Base-by-base conservation (phyloP, 768 basidiomycete genomes). In the Mycena vulgaris region DNA sequence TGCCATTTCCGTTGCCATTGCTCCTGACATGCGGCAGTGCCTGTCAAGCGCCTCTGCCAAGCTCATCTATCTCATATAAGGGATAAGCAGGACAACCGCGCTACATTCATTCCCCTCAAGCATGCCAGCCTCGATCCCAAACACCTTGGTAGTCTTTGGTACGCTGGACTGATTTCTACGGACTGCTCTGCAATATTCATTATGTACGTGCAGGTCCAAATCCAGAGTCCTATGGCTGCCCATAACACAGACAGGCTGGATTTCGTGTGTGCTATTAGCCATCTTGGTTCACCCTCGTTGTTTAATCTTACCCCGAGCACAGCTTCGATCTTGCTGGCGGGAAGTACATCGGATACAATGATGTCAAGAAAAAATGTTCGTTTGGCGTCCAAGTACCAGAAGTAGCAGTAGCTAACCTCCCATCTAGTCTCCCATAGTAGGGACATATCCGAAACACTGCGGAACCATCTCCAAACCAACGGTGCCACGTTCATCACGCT, bases 391-490 rank as follows among this genome's bases (percentile, higher is more conserved):
- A 7, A 62, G 45, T 33, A 37, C 14, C 60, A n/a, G 5, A n/a
- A n/a, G n/a, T 28, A 35, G 33, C 47, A 39, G 28, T 62, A 62
- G 49, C 21, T 62, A 49, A 62, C 17, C 23, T 27, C 21, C 45
- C 28, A 9, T 31, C 7, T 10, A 62, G 60, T 62, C 33, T 49
- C 9, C 35, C 35, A 62, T 39, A 62, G 60, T 25, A 51, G 48
- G 23, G 28, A 45, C 30, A 30, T 63, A 31, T 45, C 62, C 7
- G 6, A 63, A 25, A 51, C 53, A 0, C 28, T 63, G n/a, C n/a
- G 53, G 40, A 28, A 14, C 27, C 51, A 31, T 31, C 4, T 63
- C 21, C 53, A 42, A n/a, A 19, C 62, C 8, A 53, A 63, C 62
- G 40, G 51, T 11, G 59, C 4, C 21, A 28, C 59, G 23, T 53